Base-by-base conservation (phyloP, 345 rosid genomes). In the Populus deltoides region DNA sequence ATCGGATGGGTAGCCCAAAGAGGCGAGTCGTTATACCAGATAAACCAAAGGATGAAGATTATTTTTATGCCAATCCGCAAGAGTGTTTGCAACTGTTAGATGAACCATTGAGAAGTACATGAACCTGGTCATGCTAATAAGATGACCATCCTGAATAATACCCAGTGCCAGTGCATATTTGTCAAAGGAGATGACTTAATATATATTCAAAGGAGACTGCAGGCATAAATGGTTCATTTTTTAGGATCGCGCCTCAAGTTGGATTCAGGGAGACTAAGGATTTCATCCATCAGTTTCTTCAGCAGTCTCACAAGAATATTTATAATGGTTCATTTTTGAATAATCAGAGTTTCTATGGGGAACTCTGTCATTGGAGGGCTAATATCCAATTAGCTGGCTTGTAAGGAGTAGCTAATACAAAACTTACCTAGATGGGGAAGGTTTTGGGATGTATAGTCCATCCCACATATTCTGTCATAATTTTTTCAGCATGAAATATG, bases 11-110 rank as follows among this genome's bases (percentile, higher is more conserved):
- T 22, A 90, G 86, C 73, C 98, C 98, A 0, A 93, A 74, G 86
- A 79, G 55, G 36, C 90, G 98, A 51, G 67, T 78, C 41, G 84
- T 88, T 77, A 80, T 91, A 75, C 90, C 90, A 0, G 97, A 93
- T 71, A 91, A 86, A 87, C 99, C 98, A 0, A 96, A 96, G 86
- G 99, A 93, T 83, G 99, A 96, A 87, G 99, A 96, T 78, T 90
- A 89, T 76, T 96, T 96, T 85, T 96, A 96, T 67, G 84, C 99
- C 71, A 93, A 96, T 85, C 99, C 99, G 13, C 89, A 87, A 16
- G 99, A 96, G 85, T 96, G 99, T 71, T 83, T 96, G 83, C 92
- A 89, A 86, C 85, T 88, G 80, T 85, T 88, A 73, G 97, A 91
- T 85, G 94, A 91, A 83, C 89, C 92, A 79, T 77, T 72, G 81